A percentile compares a stretch with the other conserved stretches of the same genome.
phyloP scores from a whole-genome alignment of 2,329 filamentous ascomycete genomes.

The Calonectria henricotiae region DNA sequence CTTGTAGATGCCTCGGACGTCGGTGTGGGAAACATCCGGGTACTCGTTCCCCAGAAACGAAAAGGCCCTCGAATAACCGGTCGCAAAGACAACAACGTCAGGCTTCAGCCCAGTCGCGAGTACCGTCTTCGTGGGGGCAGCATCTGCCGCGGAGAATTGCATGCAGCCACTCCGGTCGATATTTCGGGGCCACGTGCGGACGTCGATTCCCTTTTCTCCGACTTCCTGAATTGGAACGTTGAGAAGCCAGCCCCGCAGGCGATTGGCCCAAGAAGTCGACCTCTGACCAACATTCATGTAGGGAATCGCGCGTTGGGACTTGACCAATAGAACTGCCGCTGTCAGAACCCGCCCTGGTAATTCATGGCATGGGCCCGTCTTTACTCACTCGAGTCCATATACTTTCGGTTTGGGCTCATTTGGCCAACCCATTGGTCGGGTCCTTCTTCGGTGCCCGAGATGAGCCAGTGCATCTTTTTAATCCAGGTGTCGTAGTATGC shows the following conservation, averaged over 20 bases:
- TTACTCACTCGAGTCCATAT: slow-evolving; percentile 57
- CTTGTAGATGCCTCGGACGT: slow-evolving; percentile 70
- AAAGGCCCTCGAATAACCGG: slow-evolving; percentile 64
- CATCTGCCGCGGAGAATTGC: slow-evolving; percentile 55
- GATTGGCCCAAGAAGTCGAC: slow-evolving; percentile 55
- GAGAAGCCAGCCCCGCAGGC: slow-evolving; percentile 58
- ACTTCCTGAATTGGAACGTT: slow-evolving; percentile 61
- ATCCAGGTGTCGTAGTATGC: slow-evolving; percentile 65
- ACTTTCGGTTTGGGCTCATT: slow-evolving; percentile 59
- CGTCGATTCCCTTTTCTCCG: slow-evolving; percentile 60
- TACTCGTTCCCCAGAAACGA: slow-evolving; percentile 60
- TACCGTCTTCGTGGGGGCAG: slow-evolving; percentile 48
- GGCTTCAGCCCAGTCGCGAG: slow-evolving; percentile 57
- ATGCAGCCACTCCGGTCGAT: slow-evolving; percentile 60
- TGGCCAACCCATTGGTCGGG: slow-evolving; percentile 67
- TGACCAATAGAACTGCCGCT: slow-evolving; percentile 62
- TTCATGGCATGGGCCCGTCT: neutral
- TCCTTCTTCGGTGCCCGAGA: slow-evolving; percentile 64
- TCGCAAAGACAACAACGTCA: slow-evolving; percentile 65
- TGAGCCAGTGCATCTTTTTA: slow-evolving; percentile 61
- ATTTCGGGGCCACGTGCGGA: slow-evolving; percentile 62
- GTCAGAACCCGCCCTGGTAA: slow-evolving; percentile 7
- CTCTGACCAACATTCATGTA: slow-evolving; percentile 62
- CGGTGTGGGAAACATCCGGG: slow-evolving; percentile 64
- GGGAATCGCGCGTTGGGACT: slow-evolving; percentile 62